These are phyloP conservation scores for Linnemannia exigua DNA, from an alignment of 192 early-diverging fungal genomes.

Conservation along the genomic window DNA sequence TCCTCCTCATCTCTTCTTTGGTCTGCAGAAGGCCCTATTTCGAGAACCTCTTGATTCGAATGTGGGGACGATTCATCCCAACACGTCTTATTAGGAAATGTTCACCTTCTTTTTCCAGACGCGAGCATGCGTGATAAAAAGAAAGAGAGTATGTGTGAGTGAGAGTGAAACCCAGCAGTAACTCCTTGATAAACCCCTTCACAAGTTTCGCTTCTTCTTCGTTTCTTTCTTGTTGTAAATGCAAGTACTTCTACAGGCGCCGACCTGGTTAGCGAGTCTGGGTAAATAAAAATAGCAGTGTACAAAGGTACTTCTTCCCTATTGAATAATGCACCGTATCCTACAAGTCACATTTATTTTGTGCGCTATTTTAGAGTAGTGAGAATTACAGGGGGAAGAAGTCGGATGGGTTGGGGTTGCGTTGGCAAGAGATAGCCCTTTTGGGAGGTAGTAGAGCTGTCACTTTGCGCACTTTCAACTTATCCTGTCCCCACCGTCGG, in stretches of 20 bases:
- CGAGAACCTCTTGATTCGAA: conserved; percentile 38
- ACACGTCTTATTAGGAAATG: conserved; percentile 14
- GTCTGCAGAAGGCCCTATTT: conserved; percentile 49
- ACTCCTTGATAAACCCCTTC: background rate
- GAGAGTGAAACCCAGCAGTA: background rate
- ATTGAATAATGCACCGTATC: background rate
- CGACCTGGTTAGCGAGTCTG: background rate
- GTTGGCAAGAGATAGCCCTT: background rate
- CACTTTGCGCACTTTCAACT: conserved; percentile 2
- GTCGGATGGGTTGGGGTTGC: background rate
- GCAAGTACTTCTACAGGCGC: background rate
- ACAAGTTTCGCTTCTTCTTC: background rate
- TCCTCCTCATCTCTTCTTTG: conserved; percentile 36
- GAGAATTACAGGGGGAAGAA: background rate
- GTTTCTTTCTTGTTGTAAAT: background rate
- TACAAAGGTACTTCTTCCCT: background rate
- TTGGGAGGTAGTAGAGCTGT: background rate
- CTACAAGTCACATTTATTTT: background rate
- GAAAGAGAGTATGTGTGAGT: too few relatives aligned
- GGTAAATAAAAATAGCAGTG: background rate
- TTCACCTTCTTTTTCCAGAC: background rate
- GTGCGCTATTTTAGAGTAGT: background rate
- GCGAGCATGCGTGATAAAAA: background rate
- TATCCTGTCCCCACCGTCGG: background rate
- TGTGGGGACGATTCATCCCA: conserved; percentile 43